Evolutionary conservation across 192 early-diverging fungal species (phyloP).

Genomic region (Backusella morwellensis): DNA sequence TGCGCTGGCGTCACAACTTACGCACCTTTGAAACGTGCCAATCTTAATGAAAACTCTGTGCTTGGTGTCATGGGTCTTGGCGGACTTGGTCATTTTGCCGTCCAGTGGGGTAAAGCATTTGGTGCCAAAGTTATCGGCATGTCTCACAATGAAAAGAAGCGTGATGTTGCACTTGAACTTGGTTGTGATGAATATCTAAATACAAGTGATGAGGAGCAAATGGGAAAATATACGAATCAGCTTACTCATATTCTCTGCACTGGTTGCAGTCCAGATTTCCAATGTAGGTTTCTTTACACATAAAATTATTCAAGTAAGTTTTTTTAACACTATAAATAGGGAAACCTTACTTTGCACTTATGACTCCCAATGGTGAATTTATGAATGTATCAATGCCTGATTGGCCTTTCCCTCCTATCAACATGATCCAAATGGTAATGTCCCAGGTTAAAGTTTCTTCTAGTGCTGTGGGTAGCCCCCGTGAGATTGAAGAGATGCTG

Average conservation of each 20-base stretch:
- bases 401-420: constrained; percentile 1
- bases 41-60: constrained; percentile 39
- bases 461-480: constrained; percentile 54
- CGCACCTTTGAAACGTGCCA: constrained; percentile 43
- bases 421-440: background rate
- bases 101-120: constrained; percentile 50
- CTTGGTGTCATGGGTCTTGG: constrained; percentile 69
- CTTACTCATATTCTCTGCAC: constrained; percentile 34
- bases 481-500: constrained; percentile 56
- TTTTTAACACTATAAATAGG: background rate
- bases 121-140: constrained; percentile 56
- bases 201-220: background rate
- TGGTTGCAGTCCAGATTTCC: constrained; percentile 5
- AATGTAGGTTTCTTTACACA: constrained; percentile 5
- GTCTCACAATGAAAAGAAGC: constrained; percentile 56
- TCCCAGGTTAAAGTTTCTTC: constrained; percentile 45
- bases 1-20: constrained; percentile 72
- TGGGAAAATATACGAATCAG: background rate
- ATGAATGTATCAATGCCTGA: constrained; percentile 67
- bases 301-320: background rate
- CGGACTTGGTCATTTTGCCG: constrained; percentile 62
- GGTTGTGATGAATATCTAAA: constrained; percentile 45
- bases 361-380: constrained; percentile 47
- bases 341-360: background rate
- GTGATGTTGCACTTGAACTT: constrained; percentile 52